Percentiles rank a stretch among this genome's conserved stretches.
Conservation (phyloP, 2,329 filamentous ascomycete species). For the Hymenoscyphus fraxineus region DNA sequence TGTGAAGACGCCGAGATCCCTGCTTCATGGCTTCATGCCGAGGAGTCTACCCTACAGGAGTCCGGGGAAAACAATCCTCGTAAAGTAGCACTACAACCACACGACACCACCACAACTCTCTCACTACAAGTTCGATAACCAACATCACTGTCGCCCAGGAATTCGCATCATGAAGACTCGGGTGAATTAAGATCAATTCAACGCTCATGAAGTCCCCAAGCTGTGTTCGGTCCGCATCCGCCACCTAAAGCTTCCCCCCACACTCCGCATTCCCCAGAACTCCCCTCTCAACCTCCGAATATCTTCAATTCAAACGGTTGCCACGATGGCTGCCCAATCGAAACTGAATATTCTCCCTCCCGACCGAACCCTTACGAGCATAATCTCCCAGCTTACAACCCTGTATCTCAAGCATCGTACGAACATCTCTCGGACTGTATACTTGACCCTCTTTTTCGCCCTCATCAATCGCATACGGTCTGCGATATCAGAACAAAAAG, state of each 20-base stretch:
- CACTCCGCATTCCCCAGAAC: background rate
- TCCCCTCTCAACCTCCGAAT: background rate
- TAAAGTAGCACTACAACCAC: background rate
- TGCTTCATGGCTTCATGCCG: too few relatives aligned
- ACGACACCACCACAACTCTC: background rate
- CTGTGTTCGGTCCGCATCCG: background rate
- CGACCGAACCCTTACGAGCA: constrained; percentile 61
- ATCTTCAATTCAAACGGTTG: background rate
- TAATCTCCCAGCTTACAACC: constrained; percentile 62
- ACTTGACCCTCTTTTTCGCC: constrained; percentile 74
- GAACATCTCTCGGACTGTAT: constrained; percentile 77
- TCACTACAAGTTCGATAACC: background rate
- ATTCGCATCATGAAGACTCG: background rate
- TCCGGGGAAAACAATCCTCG: too few relatives aligned
- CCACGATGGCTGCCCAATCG: constrained; percentile 68
- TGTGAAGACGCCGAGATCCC: too few relatives aligned
- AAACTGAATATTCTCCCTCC: constrained; percentile 67
- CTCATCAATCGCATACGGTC: constrained; percentile 84
- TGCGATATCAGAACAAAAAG: constrained; percentile 90
- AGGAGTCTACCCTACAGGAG: too few relatives aligned
- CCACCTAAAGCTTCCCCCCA: constrained; percentile 6
- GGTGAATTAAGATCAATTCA: background rate
- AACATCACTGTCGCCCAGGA: background rate
- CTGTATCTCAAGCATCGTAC: constrained; percentile 78
- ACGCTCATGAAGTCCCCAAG: constrained; percentile 5